Percentiles rank a stretch among this genome's conserved stretches.
Conservation (phyloP, 2,329 filamentous ascomycete species). For the Fusarium palustre region DNA sequence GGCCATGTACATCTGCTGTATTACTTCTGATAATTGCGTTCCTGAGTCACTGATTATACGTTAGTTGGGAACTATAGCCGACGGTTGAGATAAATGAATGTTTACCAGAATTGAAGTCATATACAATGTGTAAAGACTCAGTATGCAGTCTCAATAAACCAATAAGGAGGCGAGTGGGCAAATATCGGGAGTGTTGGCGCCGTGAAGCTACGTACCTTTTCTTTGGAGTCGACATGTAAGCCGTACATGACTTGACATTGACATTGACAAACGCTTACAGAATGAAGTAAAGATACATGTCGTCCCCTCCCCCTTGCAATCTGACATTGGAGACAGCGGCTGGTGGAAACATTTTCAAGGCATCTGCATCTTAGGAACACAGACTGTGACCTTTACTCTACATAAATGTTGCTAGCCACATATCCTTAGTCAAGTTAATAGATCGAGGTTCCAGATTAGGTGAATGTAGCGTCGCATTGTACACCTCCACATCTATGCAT, state of each 20-base stretch:
- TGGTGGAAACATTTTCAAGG: neutral
- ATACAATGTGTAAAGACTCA: neutral
- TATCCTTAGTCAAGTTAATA: neutral
- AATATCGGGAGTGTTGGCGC: neutral
- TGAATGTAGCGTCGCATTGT: neutral
- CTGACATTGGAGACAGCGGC: neutral
- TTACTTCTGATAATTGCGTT: neutral
- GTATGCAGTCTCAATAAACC: neutral
- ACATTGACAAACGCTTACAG: neutral
- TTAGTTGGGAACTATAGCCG: neutral
- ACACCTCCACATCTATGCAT: neutral
- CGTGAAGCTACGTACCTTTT: neutral
- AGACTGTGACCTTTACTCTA: neutral
- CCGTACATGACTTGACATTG: neutral
- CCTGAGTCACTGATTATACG: too few species aligned
- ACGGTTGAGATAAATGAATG: neutral
- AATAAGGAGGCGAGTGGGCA: neutral
- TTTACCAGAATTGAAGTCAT: neutral
- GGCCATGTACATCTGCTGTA: neutral
- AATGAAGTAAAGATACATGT: neutral
- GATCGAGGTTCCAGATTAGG: neutral
- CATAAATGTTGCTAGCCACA: neutral
- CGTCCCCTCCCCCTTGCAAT: neutral
- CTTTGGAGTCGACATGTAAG: neutral
- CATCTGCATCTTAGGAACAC: neutral